phyloP scores from a whole-genome alignment of 306 rosid species.

The Glycine soja region DNA sequence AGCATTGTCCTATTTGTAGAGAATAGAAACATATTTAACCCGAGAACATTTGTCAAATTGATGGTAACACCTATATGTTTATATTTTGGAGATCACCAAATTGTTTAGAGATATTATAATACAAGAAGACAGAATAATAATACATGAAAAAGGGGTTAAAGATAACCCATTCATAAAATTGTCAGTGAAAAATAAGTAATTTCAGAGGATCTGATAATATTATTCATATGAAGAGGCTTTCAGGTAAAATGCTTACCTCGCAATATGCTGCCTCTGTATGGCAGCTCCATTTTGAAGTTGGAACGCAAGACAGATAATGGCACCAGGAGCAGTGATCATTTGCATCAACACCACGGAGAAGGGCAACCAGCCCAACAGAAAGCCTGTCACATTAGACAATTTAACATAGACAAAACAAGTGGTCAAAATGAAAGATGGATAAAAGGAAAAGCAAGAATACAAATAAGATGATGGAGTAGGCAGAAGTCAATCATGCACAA shows the following conservation, averaged over 20 bases:
- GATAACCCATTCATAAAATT: neutral
- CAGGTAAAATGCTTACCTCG: conserved; percentile 58
- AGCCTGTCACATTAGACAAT: conserved; percentile 58
- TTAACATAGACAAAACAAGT: conserved; percentile 1
- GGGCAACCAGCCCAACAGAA: conserved; percentile 74
- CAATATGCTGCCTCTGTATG: conserved; percentile 75
- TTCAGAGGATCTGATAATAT: conserved; percentile 24
- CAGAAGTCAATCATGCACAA: conserved; percentile 24
- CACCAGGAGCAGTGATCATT: conserved; percentile 98
- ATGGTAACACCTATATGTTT: neutral
- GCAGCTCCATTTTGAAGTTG: conserved; percentile 98
- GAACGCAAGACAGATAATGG: conserved; percentile 93
- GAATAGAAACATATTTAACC: neutral
- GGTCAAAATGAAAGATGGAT: neutral
- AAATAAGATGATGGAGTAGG: neutral
- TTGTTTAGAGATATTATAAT: neutral
- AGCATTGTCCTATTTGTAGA: neutral
- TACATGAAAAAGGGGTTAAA: neutral
- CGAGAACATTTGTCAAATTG: neutral
- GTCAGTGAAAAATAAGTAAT: neutral
- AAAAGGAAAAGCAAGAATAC: conserved; percentile 1
- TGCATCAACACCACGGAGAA: conserved; percentile 80
- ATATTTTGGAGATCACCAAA: neutral
- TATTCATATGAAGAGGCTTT: conserved; percentile 38
- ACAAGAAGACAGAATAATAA: neutral